These are phyloP conservation scores for Exophiala sp. DNA, from an alignment of 2,329 filamentous ascomycete genomes.

Conservation along the genomic window DNA sequence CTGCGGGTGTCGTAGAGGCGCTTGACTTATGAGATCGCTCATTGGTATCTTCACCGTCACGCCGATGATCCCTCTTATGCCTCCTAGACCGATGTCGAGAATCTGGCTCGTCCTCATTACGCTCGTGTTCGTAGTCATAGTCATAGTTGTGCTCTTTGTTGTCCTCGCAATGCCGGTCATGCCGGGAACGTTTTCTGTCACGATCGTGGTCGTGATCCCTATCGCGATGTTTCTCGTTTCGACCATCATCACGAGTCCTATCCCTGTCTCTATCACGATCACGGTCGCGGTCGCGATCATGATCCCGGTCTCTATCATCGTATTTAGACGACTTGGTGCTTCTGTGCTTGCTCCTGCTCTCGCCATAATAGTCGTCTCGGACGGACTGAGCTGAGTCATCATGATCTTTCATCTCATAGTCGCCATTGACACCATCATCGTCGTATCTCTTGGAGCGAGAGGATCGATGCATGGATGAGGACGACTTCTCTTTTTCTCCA, in stretches of 20 bases:
- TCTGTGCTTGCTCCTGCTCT: slow-evolving; percentile 30
- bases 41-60: slow-evolving; percentile 27
- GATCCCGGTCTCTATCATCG: slow-evolving; percentile 32
- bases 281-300: slow-evolving; percentile 19
- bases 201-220: slow-evolving; percentile 29
- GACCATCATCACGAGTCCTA: neutral
- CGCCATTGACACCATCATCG: slow-evolving; percentile 31
- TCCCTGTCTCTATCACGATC: slow-evolving; percentile 15
- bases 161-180: slow-evolving; percentile 37
- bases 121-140: slow-evolving; percentile 21
- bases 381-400: slow-evolving; percentile 30
- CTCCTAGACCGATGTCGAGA: slow-evolving; percentile 36
- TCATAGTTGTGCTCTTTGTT: slow-evolving; percentile 19
- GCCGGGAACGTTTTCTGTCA: slow-evolving; percentile 30
- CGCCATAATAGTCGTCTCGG: slow-evolving; percentile 16
- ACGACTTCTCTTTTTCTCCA: slow-evolving; percentile 52
- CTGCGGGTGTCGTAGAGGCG: slow-evolving; percentile 13
- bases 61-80: slow-evolving; percentile 35
- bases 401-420: slow-evolving; percentile 30
- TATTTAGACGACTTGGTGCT: slow-evolving; percentile 29
- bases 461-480: slow-evolving; percentile 35
- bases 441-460: slow-evolving; percentile 53
- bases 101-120: slow-evolving; percentile 15
- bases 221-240: slow-evolving; percentile 21
- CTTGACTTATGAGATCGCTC: slow-evolving; percentile 28